Evolutionary conservation across 1,284 basidiomycete genomes (phyloP), one percentile per base, ranked within the genome.

Genomic region (Dichomitus squalens): DNA sequence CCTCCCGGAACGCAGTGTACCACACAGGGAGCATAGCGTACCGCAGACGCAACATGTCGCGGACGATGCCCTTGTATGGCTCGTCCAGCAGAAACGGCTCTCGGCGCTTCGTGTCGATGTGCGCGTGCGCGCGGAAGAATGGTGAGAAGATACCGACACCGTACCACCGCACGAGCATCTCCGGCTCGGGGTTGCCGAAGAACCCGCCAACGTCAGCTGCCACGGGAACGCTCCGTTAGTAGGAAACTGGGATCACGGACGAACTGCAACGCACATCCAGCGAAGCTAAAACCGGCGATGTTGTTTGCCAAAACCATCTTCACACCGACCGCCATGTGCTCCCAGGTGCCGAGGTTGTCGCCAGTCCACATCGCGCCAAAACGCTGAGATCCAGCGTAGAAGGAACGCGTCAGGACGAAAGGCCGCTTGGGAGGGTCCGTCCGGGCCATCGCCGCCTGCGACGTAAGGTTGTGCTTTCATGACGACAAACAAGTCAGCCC

Each of bases 331-430:
- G 87, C 87, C 83, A 99, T 93, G 70, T 99, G 97, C 59, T 96
- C 94, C 97, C 97, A 99, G 0, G 92, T 95, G 31, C 96, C 95
- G 40, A 98, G 79, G 72, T 99, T 99, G 75, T 99, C 97, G 14
- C 97, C 97, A 2, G 96, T 99, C 96, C 97, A 99, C 81, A 97
- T 93, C 0, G 97, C 96, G 40, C 96, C 95, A 68, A 91, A 96
- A 39, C 95, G 88, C 72, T 99, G 97, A 21, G 95, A 95, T 5
- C 97, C 97, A 2, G 96, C 92, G 66, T 85, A 99, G 86, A 96
- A 99, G 3, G 94, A 84, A 57, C 97, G 92, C 0, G 95, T 95
- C 18, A 99, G 86, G 49, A 99, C 96, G 71, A 99, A 99, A 0
- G 96, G 96, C 18, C 95, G 84, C 68, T 85, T 85, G 1, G 88